These are phyloP conservation scores for Neurospora crassa DNA, from an alignment of 2,329 filamentous ascomycete genomes.

Conservation along the genomic window DNA sequence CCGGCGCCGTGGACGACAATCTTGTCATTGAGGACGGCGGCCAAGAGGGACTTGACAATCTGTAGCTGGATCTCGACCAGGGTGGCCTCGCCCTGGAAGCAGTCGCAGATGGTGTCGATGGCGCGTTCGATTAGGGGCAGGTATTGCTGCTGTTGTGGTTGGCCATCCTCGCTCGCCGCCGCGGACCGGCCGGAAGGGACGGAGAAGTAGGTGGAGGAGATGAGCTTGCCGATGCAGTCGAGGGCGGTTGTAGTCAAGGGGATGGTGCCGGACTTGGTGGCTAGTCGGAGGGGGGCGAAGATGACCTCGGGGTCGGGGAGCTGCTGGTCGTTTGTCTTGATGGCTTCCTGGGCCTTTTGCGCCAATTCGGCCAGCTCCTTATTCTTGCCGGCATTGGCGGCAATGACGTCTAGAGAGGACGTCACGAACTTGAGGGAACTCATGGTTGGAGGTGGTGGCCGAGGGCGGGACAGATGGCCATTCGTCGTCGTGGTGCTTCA, in stretches of 20 bases:
- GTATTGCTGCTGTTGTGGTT: constrained; percentile 31
- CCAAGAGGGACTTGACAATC: constrained; percentile 93
- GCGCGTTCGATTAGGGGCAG: constrained; percentile 84
- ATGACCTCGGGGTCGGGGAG: constrained; percentile 85
- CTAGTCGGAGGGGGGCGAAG: constrained; percentile 83
- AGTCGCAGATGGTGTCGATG: constrained; percentile 98
- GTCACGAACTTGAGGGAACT: constrained; percentile 95
- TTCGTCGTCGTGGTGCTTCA: constrained; percentile 24
- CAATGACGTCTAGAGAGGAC: constrained; percentile 85
- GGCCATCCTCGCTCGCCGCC: constrained; percentile 29
- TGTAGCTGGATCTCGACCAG: constrained; percentile 88
- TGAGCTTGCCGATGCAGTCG: constrained; percentile 97
- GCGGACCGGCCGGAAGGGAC: constrained; percentile 41
- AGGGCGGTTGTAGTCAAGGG: constrained; percentile 81
- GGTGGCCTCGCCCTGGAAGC: constrained; percentile 94
- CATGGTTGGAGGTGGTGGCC: constrained; percentile 47
- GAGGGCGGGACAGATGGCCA: constrained; percentile 32
- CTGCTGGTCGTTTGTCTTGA: constrained; percentile 74
- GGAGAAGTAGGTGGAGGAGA: constrained; percentile 97
- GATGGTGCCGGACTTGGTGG: constrained; percentile 77
- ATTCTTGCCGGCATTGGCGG: constrained; percentile 75
- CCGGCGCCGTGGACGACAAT: constrained; percentile 97
- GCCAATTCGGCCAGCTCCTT: constrained; percentile 76
- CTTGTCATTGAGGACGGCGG: constrained; percentile 95
- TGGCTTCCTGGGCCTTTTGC: constrained; percentile 71